Percentiles rank a stretch among this genome's conserved stretches.
phyloP scores from a whole-genome alignment of 345 rosid species.

The Eutrema heterophyllum region DNA sequence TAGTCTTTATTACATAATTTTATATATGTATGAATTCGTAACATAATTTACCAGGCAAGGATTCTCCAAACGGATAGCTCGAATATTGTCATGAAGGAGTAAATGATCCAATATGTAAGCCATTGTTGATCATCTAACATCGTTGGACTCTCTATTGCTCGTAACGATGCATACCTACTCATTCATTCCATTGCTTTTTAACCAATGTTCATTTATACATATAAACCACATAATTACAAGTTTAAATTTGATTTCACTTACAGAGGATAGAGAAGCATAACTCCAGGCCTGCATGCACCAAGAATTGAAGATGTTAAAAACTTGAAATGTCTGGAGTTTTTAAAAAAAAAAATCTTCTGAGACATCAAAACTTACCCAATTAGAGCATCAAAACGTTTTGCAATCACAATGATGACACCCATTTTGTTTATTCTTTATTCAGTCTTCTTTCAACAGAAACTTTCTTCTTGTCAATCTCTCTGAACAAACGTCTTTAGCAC shows the following conservation, averaged over 20 bases:
- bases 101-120: conserved; percentile 93
- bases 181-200: not conserved
- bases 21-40: not conserved
- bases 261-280: conserved; percentile 91
- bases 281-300: conserved; percentile 59
- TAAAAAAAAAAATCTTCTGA: too few relatives aligned
- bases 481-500: conserved; percentile 36
- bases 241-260: conserved; percentile 35
- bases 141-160: conserved; percentile 91
- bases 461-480: conserved; percentile 12
- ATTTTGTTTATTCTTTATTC: conserved; percentile 15
- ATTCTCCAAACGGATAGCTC: conserved; percentile 63
- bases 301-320: not conserved
- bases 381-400: conserved; percentile 57
- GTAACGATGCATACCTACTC: conserved; percentile 71
- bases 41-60: conserved; percentile 56
- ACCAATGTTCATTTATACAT: not conserved
- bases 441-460: not conserved
- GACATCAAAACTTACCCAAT: conserved; percentile 43
- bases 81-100: conserved; percentile 74
- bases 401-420: conserved; percentile 52
- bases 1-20: not conserved
- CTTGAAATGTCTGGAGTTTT: not conserved
- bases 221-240: not conserved
- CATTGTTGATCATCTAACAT: conserved; percentile 85